These are phyloP conservation scores for Ophiosphaerella herpotricha DNA, from an alignment of 2,329 filamentous ascomycete species.

Conservation along the genomic window DNA sequence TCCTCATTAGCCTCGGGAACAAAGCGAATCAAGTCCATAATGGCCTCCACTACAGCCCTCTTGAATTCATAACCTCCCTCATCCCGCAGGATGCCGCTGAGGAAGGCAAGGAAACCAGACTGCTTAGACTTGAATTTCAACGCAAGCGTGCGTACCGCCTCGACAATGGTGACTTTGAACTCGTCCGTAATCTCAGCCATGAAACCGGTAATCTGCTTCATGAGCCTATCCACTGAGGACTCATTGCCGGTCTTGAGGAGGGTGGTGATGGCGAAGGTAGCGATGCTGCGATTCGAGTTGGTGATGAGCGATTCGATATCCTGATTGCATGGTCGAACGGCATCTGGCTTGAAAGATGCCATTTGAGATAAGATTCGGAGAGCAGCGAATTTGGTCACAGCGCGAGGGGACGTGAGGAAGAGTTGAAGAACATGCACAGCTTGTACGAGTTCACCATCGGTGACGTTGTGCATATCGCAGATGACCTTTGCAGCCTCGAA, in stretches of 20 bases:
- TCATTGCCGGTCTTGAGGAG: constrained; percentile 98
- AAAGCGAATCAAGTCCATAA: constrained; percentile 99
- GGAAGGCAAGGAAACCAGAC: constrained; percentile 94
- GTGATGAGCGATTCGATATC: constrained; percentile 97
- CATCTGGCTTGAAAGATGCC: constrained; percentile 92
- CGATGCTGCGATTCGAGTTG: constrained; percentile 95
- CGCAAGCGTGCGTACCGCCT: constrained; percentile 94
- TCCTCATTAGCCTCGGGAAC: constrained; percentile 84
- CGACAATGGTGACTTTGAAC: constrained; percentile 99
- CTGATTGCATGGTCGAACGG: constrained; percentile 91
- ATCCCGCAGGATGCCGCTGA: constrained; percentile 93
- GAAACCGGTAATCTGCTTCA: constrained; percentile 98
- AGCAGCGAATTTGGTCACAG: constrained; percentile 96
- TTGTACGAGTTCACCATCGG: constrained; percentile 86
- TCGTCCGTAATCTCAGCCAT: constrained; percentile 99
- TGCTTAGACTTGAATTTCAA: constrained; percentile 98
- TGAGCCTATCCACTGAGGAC: constrained; percentile 91
- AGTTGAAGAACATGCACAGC: constrained; percentile 94
- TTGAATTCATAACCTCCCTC: constrained; percentile 99
- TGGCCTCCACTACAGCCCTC: constrained; percentile 95
- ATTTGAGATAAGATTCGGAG: constrained; percentile 96
- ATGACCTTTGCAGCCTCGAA: constrained; percentile 99
- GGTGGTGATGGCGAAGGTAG: constrained; percentile 97
- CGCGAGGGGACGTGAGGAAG: constrained; percentile 92
- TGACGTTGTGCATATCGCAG: constrained; percentile 90